Conservation (phyloP, 1,284 basidiomycete species). For the Cerioporus squamosus region DNA sequence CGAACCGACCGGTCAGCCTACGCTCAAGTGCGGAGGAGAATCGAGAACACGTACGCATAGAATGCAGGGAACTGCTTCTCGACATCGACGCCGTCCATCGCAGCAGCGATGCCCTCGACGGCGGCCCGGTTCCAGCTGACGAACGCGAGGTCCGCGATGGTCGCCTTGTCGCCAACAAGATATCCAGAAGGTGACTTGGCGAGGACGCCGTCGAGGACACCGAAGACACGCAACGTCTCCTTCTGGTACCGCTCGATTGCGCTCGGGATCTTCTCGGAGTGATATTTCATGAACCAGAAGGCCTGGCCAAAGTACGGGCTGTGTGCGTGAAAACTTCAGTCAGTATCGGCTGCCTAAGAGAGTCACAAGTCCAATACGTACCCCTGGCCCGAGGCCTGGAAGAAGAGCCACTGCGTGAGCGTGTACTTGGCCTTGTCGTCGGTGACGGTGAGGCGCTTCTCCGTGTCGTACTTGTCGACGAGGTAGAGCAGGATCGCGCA, state of each 20-base stretch:
- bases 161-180: conserved; percentile 28
- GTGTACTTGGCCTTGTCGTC: conserved; percentile 26
- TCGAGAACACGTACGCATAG: conserved; percentile 11
- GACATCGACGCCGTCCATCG: conserved; percentile 7
- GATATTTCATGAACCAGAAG: background rate
- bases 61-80: conserved; percentile 25
- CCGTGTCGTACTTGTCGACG: conserved; percentile 38
- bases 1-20: background rate
- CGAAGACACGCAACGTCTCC: conserved; percentile 32
- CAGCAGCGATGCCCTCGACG: conserved; percentile 10
- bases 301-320: conserved; percentile 17
- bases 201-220: conserved; percentile 37
- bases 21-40: background rate
- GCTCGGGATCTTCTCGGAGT: conserved; percentile 1
- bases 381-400: conserved; percentile 38
- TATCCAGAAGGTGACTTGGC: conserved; percentile 21
- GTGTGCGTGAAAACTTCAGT: background rate
- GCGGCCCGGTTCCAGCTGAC: conserved; percentile 24
- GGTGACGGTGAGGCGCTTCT: conserved; percentile 33
- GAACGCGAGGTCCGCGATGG: conserved; percentile 31
- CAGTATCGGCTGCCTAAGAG: no score
- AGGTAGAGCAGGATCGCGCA: conserved; percentile 41
- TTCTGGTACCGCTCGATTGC: conserved; percentile 6
- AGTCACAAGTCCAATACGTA: conserved; percentile 5
- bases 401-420: conserved; percentile 37